Evolutionary conservation across 768 basidiomycete genomes (phyloP).

Genomic region (button mushroom (Agaricus bisporus)): DNA sequence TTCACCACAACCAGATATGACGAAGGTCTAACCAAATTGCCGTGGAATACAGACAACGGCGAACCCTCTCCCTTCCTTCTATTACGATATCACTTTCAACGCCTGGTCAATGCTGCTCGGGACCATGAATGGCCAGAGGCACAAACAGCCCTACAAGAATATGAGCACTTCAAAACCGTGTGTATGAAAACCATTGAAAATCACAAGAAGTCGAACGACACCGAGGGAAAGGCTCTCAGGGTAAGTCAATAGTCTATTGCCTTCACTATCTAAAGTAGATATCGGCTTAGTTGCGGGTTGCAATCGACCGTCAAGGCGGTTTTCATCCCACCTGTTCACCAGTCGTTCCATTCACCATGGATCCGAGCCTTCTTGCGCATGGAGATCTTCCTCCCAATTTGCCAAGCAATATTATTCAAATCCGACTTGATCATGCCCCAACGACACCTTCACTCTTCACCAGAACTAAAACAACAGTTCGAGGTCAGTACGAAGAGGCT

Average conservation of each 20-base stretch:
- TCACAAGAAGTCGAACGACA: slow-evolving; percentile 16
- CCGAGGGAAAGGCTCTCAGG: slow-evolving; percentile 23
- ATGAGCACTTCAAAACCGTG: slow-evolving; percentile 29
- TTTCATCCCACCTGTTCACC: slow-evolving; percentile 2
- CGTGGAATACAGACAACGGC: slow-evolving; percentile 57
- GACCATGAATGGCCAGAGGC: slow-evolving; percentile 45
- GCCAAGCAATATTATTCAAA: slow-evolving; percentile 24
- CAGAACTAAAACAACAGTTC: slow-evolving; percentile 63
- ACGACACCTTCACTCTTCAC: slow-evolving; percentile 56
- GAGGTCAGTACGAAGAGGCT: slow-evolving; percentile 54
- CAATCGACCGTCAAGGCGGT: slow-evolving; percentile 28
- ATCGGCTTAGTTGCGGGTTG: slow-evolving; percentile 44
- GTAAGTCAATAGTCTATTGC: slow-evolving; percentile 13
- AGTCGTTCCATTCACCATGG: slow-evolving; percentile 24
- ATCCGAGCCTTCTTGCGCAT: slow-evolving; percentile 32
- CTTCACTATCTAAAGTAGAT: not conserved
- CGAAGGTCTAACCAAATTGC: slow-evolving; percentile 30
- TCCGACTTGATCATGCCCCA: slow-evolving; percentile 50
- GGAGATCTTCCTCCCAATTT: slow-evolving; percentile 26
- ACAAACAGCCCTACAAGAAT: slow-evolving; percentile 26
- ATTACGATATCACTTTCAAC: slow-evolving; percentile 52
- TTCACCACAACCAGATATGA: slow-evolving; percentile 61
- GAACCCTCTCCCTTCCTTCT: slow-evolving; percentile 56
- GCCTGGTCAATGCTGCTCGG: slow-evolving; percentile 45
- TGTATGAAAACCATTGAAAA: slow-evolving; percentile 41